Conservation (phyloP, 2,329 filamentous ascomycete species). For the Colletotrichum simmondsii region DNA sequence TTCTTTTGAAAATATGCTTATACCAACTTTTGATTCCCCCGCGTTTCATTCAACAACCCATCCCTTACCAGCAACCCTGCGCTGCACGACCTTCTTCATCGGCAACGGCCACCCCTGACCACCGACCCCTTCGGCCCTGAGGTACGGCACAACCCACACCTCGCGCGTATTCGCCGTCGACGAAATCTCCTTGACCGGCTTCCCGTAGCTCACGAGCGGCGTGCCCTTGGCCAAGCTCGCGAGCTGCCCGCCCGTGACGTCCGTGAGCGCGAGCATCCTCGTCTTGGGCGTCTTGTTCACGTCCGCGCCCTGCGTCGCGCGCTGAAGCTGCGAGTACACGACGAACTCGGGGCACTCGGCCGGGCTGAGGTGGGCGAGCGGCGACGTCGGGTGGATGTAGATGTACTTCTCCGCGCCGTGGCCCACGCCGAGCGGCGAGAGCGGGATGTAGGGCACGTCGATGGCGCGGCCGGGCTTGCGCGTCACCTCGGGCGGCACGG, state of each 20-base stretch:
- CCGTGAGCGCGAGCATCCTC: conserved; percentile 88
- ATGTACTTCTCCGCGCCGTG: conserved; percentile 72
- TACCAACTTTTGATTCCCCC: neutral
- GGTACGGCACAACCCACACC: conserved; percentile 84
- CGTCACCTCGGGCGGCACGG: conserved; percentile 73
- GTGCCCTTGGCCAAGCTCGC: conserved; percentile 85
- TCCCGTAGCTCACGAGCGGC: conserved; percentile 84
- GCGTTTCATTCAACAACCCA: conserved; percentile 73
- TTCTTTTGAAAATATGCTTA: neutral
- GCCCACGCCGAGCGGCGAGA: conserved; percentile 72
- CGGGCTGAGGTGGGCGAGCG: conserved; percentile 75
- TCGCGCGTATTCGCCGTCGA: conserved; percentile 66
- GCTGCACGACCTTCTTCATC: conserved; percentile 85
- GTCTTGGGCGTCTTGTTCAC: conserved; percentile 74
- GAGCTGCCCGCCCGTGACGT: conserved; percentile 80
- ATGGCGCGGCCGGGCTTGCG: conserved; percentile 86
- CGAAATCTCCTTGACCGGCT: conserved; percentile 86
- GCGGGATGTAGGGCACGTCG: conserved; percentile 90
- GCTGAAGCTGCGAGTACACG: conserved; percentile 87
- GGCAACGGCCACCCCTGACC: conserved; percentile 86
- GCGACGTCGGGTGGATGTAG: conserved; percentile 87
- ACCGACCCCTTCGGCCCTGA: conserved; percentile 75
- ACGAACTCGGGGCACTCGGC: conserved; percentile 88
- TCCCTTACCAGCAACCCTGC: conserved; percentile 75
- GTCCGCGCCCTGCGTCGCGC: conserved; percentile 63